phyloP scores from a whole-genome alignment of 2,329 filamentous ascomycete genomes.

The Periglandula ipomoeae region DNA sequence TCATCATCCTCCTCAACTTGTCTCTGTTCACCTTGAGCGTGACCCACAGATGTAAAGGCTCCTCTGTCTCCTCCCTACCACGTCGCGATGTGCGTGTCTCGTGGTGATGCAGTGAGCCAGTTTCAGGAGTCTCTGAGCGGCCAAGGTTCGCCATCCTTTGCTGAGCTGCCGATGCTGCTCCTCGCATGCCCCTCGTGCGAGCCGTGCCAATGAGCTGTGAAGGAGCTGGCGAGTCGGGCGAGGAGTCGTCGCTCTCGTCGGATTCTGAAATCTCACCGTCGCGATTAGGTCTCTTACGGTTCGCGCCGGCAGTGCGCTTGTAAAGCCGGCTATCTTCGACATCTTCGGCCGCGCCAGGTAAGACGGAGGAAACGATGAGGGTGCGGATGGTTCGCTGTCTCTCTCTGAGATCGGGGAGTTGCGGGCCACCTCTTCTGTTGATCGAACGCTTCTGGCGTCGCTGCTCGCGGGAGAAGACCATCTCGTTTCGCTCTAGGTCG shows the following conservation, averaged over 20 bases:
- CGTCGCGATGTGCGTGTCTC: constrained; percentile 62
- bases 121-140: constrained; percentile 84
- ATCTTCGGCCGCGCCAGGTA: constrained; percentile 73
- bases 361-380: constrained; percentile 80
- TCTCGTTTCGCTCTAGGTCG: constrained; percentile 82
- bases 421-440: constrained; percentile 84
- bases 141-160: constrained; percentile 75
- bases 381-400: constrained; percentile 88
- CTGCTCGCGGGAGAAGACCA: constrained; percentile 89
- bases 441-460: constrained; percentile 90
- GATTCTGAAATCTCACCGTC: constrained; percentile 77
- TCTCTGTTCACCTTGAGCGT: constrained; percentile 66
- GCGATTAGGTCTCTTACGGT: constrained; percentile 42
- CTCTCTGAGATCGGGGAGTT: constrained; percentile 92
- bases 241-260: constrained; percentile 83
- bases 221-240: constrained; percentile 74
- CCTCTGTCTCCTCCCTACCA: constrained; percentile 70
- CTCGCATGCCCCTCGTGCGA: constrained; percentile 79
- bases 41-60: constrained; percentile 60
- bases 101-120: constrained; percentile 50
- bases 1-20: constrained; percentile 58
- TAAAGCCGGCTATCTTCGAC: constrained; percentile 82
- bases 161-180: constrained; percentile 77
- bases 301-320: constrained; percentile 60
- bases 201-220: constrained; percentile 69